Evolutionary conservation across 257 asterid species (phyloP), one percentile per base, ranked within the genome.

Genomic region (Forsythia suspensa): DNA sequence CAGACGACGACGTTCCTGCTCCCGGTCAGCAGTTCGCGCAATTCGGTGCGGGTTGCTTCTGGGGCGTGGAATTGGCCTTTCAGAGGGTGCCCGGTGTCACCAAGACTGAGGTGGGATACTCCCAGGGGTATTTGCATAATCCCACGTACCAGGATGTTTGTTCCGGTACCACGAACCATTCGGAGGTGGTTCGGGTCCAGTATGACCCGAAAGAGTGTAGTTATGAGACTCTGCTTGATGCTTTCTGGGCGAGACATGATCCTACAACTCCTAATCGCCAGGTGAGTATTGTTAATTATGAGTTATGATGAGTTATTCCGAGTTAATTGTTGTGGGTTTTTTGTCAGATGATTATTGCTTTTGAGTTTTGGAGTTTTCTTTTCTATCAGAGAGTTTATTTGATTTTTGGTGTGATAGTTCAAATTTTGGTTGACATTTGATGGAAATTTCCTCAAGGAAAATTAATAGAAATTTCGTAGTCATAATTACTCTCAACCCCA

Each of bases 31-130:
- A 84, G 78, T 88, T 95, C 79, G 97, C 94, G 36, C 99, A 95
- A 84, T 93, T 95, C 84, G 98, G 99, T 24, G 92, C 94, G 11
- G 99, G 99, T 10, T 95, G 99, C 44, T 95, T 95, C 88, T 95
- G 99, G 99, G 99, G 99, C 8, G 96, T 91, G 68, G 99, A 95
- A 85, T 88, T 95, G 80, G 96, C 90, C 37, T 95, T 75, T 63
- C 99, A 95, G 92, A 88, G 99, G 80, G 93, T 92, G 70, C 89
- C 97, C 0, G 98, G 99, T 55, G 97, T 92, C 68, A 79, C 92
- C 24, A 88, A 84, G 84, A 95, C 98, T 1, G 99, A 93, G 79
- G 99, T 90, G 0, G 99, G 99, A n/a, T 95, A 95, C 80, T 67
- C 89, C 8, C 99, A 93, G 42, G 99, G 99, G 7, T 84, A 77